phyloP scores from a whole-genome alignment of 2,329 filamentous ascomycete genomes.

The Magnaporthales sp. region DNA sequence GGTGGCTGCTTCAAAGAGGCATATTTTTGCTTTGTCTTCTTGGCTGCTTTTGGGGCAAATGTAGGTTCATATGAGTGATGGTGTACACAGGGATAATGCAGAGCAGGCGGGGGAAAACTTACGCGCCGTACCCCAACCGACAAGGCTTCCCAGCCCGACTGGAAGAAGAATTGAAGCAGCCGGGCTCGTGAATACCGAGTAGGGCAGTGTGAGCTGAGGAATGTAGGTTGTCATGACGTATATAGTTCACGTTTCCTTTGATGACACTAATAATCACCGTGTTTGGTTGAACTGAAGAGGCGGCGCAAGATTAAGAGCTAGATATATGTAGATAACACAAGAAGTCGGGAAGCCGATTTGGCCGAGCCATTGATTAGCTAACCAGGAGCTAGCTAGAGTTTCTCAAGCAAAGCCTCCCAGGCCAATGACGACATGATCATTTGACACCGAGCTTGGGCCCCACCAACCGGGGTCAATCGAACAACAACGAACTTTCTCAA shows the following conservation, averaged over 20 bases:
- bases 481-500: background rate
- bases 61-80: slow-evolving; percentile 3
- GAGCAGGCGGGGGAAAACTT: slow-evolving; percentile 20
- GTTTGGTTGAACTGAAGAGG: background rate
- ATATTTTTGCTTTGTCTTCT: slow-evolving; percentile 54
- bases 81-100: slow-evolving; percentile 2
- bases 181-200: slow-evolving; percentile 61
- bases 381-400: background rate
- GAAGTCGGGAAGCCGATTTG: background rate
- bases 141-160: slow-evolving; percentile 60
- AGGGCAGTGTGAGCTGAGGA: slow-evolving; percentile 67
- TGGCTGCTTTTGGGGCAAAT: slow-evolving; percentile 30
- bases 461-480: background rate
- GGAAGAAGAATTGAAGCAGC: slow-evolving; percentile 70
- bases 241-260: background rate
- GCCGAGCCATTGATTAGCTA: background rate
- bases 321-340: background rate
- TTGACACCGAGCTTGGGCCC: background rate
- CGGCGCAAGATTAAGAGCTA: background rate
- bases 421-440: background rate
- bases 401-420: background rate
- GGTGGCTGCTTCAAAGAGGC: slow-evolving; percentile 59
- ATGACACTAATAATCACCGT: background rate
- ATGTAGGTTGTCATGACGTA: slow-evolving; percentile 68
- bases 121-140: slow-evolving; percentile 63